These are phyloP conservation scores for Bryum argenteum DNA, from an alignment of 225 moss, liverwort and hornwort species.

Conservation along the genomic window DNA sequence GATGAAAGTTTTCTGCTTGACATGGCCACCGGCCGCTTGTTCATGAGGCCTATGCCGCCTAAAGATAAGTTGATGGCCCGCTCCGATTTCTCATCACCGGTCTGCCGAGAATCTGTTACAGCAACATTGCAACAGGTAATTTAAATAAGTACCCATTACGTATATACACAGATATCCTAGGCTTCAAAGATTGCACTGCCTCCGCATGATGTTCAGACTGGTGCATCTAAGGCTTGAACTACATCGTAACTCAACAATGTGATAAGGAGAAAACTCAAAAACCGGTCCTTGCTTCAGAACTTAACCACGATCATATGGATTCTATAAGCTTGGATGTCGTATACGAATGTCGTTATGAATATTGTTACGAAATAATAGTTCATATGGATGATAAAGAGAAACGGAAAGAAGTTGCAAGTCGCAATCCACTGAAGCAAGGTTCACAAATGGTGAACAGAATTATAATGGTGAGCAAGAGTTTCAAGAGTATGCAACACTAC, in stretches of 20 bases:
- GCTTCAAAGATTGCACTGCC: background rate
- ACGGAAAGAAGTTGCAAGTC: background rate
- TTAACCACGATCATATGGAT: background rate
- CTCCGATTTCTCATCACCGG: constrained; percentile 34
- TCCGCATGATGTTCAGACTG: background rate
- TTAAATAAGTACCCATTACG: background rate
- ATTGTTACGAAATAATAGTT: too few relatives aligned
- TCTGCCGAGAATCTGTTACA: constrained; percentile 37
- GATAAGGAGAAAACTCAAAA: background rate
- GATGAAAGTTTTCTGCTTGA: constrained; percentile 32
- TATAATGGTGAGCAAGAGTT: background rate
- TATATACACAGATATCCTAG: background rate
- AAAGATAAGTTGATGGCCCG: constrained; percentile 25
- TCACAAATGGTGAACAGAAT: background rate
- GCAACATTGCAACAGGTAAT: constrained; percentile 20
- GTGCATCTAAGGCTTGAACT: background rate
- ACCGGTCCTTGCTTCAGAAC: background rate
- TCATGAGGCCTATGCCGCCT: constrained; percentile 11
- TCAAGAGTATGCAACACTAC: too few relatives aligned
- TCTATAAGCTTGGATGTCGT: background rate
- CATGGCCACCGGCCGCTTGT: constrained; percentile 29
- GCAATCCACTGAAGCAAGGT: background rate
- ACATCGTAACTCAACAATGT: background rate
- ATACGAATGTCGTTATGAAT: too few relatives aligned
- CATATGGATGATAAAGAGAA: background rate